phyloP scores from a whole-genome alignment of 192 early-diverging fungal species.

The Gorgonomyces haynaldii region DNA sequence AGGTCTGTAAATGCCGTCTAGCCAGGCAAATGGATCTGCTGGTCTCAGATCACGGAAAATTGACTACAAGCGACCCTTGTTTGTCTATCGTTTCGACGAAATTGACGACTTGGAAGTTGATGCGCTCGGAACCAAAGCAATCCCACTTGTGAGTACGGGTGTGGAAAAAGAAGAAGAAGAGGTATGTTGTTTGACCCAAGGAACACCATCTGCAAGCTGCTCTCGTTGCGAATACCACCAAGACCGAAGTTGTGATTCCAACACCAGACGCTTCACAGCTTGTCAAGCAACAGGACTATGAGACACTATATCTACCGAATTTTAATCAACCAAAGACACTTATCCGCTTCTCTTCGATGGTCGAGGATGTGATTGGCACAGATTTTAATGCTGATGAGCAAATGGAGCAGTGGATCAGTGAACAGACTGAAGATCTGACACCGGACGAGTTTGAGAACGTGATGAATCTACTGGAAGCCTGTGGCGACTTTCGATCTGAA shows the following conservation, averaged over 20 bases:
- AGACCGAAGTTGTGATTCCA: slow-evolving; percentile 63
- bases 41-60: slow-evolving; percentile 58
- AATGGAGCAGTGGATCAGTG: too few relatives aligned
- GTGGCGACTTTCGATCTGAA: too few relatives aligned
- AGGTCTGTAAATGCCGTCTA: too few relatives aligned
- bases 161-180: slow-evolving; percentile 98
- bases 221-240: slow-evolving; percentile 61
- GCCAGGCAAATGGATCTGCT: too few relatives aligned
- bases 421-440: too few relatives aligned
- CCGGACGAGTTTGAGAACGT: slow-evolving; percentile 64
- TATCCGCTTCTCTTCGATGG: slow-evolving; percentile 74
- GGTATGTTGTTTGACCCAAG: slow-evolving; percentile 42
- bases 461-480: slow-evolving; percentile 64
- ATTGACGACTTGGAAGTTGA: slow-evolving; percentile 74
- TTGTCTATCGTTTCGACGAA: slow-evolving; percentile 69
- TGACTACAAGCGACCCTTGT: slow-evolving; percentile 71
- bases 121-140: slow-evolving; percentile 48
- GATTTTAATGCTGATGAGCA: too few relatives aligned
- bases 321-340: slow-evolving; percentile 66
- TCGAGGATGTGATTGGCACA: slow-evolving; percentile 73
- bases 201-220: slow-evolving; percentile 92
- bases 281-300: slow-evolving; percentile 45
- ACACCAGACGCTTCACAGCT: slow-evolving; percentile 78
- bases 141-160: slow-evolving; percentile 73
- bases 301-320: slow-evolving; percentile 45